Evolutionary conservation across 2,329 filamentous ascomycete species (phyloP), one percentile per base, ranked within the genome.

Genomic region (Fusarium xyrophilum): DNA sequence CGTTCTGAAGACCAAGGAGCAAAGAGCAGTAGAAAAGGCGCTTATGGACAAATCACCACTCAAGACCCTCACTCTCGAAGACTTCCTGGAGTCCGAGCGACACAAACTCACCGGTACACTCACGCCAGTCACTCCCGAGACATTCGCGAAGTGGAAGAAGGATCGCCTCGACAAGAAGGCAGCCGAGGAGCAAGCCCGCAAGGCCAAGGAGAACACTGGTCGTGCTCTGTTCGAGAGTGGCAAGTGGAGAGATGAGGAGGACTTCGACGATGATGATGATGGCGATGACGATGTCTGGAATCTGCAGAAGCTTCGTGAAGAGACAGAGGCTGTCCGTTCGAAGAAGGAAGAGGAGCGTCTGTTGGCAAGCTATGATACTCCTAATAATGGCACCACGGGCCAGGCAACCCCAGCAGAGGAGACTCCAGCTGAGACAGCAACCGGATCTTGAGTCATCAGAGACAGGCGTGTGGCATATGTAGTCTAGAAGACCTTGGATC

Each of bases 121-220:
- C 53, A 99, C 96, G 3, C 96, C 96, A 8, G 96, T 99, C 67
- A 99, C 92, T 2, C 91, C 90, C 5, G 96, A 99, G 77, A 86
- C 89, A 2, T 99, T 99, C 76, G 93, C 93, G 66, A 96, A 96
- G 76, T 99, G 96, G 96, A 99, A 99, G 86, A 90, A 94, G 82
- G 91, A 97, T 55, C 91, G 96, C 44, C 78, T 98, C 72, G 89
- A 93, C 80, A 99, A 99, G 89, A 98, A 97, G 86, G 91, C 90
- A 19, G 96, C 96, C 25, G 96, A 99, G 75, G 92, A 96, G 71
- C 90, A 97, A 81, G 93, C 93, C 48, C 89, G 91, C 76, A 89
- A 91, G 81, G 92, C 93, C 76, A 98, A 97, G 86, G 96, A 99
- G 74, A 95, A 94, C 25, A 99, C 96, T 23, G 96, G 96, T 75